A percentile compares a stretch with the other conserved stretches of the same genome.
phyloP scores from a whole-genome alignment of 345 rosid genomes.

The Passiflora organensis region DNA sequence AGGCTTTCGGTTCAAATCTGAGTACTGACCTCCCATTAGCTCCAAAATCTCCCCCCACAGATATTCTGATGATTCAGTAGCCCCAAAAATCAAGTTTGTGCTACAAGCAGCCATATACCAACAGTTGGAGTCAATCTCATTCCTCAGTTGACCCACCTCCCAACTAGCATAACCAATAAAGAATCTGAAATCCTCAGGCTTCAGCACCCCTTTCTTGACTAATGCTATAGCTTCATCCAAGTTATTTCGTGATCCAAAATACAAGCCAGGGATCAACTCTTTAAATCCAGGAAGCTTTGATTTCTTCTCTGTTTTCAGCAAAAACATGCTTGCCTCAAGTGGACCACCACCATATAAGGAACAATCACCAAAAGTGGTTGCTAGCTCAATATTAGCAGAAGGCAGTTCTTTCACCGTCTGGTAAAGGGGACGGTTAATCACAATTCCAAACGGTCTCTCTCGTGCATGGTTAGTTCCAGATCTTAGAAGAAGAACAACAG shows the following conservation, averaged over 20 bases:
- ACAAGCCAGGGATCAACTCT: conserved; percentile 75
- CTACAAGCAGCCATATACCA: conserved; percentile 92
- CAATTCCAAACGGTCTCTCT: conserved; percentile 89
- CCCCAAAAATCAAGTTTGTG: conserved; percentile 58
- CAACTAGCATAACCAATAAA: conserved; percentile 90
- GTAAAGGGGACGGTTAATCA: conserved; percentile 80
- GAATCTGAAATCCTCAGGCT: conserved; percentile 79
- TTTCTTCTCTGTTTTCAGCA: conserved; percentile 48
- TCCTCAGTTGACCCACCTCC: conserved; percentile 86
- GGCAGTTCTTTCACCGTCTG: conserved; percentile 73
- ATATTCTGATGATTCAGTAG: conserved; percentile 40
- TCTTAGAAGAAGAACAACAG: conserved; percentile 86
- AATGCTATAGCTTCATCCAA: conserved; percentile 77
- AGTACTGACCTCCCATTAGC: conserved; percentile 85
- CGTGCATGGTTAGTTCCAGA: conserved; percentile 78
- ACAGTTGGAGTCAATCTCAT: conserved; percentile 71
- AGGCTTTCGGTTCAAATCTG: conserved; percentile 83
- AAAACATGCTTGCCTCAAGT: conserved; percentile 79
- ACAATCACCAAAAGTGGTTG: conserved; percentile 75
- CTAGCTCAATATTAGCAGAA: conserved; percentile 63
- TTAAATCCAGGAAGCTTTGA: conserved; percentile 61
- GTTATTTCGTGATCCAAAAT: conserved; percentile 70
- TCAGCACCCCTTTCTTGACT: conserved; percentile 68
- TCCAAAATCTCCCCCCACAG: conserved; percentile 92
- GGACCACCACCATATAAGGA: conserved; percentile 87